These are phyloP conservation scores for Penicillium parvum DNA, from an alignment of 495 filamentous ascomycete species.

Conservation along the genomic window DNA sequence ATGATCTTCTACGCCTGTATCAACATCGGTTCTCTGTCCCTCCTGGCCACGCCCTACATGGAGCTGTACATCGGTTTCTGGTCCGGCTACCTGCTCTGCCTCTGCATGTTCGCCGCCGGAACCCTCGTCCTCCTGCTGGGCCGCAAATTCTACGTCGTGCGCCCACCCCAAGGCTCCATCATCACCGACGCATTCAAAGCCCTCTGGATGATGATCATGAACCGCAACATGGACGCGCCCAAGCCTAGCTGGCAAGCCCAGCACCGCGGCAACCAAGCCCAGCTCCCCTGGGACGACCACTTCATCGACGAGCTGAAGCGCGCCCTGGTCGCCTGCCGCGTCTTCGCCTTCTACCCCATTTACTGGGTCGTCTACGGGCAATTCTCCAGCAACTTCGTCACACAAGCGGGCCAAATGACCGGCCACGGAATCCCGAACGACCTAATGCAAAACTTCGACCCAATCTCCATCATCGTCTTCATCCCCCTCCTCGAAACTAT, in stretches of 20 bases:
- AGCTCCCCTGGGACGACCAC: constrained; percentile 54
- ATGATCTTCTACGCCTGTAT: constrained; percentile 73
- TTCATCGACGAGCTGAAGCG: constrained; percentile 62
- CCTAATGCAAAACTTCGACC: constrained; percentile 71
- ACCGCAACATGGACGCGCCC: constrained; percentile 53
- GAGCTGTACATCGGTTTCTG: constrained; percentile 68
- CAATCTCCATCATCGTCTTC: constrained; percentile 67
- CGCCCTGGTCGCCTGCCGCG: constrained; percentile 55
- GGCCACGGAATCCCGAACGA: constrained; percentile 65
- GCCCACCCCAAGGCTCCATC: constrained; percentile 59
- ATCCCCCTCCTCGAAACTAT: constrained; percentile 65
- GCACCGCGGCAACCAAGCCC: constrained; percentile 31
- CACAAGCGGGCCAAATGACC: constrained; percentile 51
- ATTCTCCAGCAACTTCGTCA: constrained; percentile 56
- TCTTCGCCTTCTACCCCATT: constrained; percentile 57
- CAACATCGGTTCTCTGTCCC: constrained; percentile 68
- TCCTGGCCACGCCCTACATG: constrained; percentile 61
- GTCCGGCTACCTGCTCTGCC: constrained; percentile 68
- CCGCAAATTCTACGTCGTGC: constrained; percentile 55
- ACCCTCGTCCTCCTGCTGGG: constrained; percentile 50
- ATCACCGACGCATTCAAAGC: constrained; percentile 59
- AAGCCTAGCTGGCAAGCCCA: constrained; percentile 56
- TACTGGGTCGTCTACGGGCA: constrained; percentile 61
- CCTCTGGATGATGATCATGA: constrained; percentile 53
- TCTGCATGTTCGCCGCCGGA: constrained; percentile 55